Evolutionary conservation across 768 basidiomycete genomes (phyloP).

Genomic region (Chalciporus pseudorubinellus): DNA sequence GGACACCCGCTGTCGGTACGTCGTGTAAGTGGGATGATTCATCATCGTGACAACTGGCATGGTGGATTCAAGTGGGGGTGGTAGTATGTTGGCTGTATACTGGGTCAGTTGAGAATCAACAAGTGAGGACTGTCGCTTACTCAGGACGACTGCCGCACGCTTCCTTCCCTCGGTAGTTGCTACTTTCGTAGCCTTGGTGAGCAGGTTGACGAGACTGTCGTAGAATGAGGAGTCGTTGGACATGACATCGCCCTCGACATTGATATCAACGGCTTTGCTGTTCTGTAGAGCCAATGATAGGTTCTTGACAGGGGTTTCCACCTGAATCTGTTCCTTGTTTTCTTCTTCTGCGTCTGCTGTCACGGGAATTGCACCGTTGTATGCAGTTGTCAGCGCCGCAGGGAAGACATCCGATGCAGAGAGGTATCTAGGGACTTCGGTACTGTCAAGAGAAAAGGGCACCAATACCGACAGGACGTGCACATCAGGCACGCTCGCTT

Average conservation of each 20-base stretch:
- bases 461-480: conserved; percentile 57
- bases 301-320: conserved; percentile 47
- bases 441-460: conserved; percentile 58
- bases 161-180: conserved; percentile 15
- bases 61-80: conserved; percentile 70
- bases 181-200: conserved; percentile 55
- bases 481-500: conserved; percentile 17
- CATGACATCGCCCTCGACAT: conserved; percentile 55
- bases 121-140: conserved; percentile 35
- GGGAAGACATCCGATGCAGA: conserved; percentile 8
- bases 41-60: conserved; percentile 77
- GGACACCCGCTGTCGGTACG: conserved; percentile 70
- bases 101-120: background rate
- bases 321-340: conserved; percentile 16
- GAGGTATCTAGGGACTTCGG: conserved; percentile 40
- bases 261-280: conserved; percentile 67
- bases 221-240: conserved; percentile 46
- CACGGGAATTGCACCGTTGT: conserved; percentile 45
- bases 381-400: conserved; percentile 52
- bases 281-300: conserved; percentile 65
- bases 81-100: conserved; percentile 67
- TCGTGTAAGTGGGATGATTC: conserved; percentile 69
- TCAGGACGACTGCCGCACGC: conserved; percentile 61
- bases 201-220: conserved; percentile 70
- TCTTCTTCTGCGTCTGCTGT: conserved; percentile 20